Evolutionary conservation across 305 asterid species (phyloP), one percentile per base, ranked within the genome.

Genomic region (Coffea humblotiana): DNA sequence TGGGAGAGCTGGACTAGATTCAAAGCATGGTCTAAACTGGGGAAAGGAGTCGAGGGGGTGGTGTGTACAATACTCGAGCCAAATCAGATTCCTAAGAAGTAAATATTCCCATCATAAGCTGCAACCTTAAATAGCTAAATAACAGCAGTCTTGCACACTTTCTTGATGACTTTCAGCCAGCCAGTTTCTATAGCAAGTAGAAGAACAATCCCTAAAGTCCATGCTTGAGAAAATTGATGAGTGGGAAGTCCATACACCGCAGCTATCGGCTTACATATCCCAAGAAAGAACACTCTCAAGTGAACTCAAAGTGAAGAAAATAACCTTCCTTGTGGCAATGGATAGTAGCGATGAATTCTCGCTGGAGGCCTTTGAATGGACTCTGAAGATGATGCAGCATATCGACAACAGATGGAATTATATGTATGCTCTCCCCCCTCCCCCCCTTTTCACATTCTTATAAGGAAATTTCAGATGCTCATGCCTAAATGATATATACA

Each of bases 401-500:
- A 67, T 45, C 18, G 27, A 65, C 19, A 63, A 49, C 67, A 76
- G 27, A 16, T 68, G 18, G 18, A 76, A 67, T 1, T 16, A 25
- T 70, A 61, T 7, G 37, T 60, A 23, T 32, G 79, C 73, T 80
- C 54, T 43, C n/a, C 32, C 73, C 79, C 40, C 77, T 12, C 71
- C 54, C 16, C 32, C 73, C 79, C 40, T 72, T 12, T 51, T 48
- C 40, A 74, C 70, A 82, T 63, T 72, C 29, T 45, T 72, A 29
- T 25, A 80, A 78, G 25, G 77, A 76, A 71, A 45, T 4, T 54
- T 60, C 45, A 21, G 48, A 66, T 77, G 56, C 58, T 77, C 60
- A 48, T 32, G 35, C 47, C 74, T 27, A 76, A 71, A 63, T 81
- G 48, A 10, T 81, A 76, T 77, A 69, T 81, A 71, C 81, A 82